phyloP scores from a whole-genome alignment of 2,329 filamentous ascomycete genomes.

The Trichoderma atrobrunneum region DNA sequence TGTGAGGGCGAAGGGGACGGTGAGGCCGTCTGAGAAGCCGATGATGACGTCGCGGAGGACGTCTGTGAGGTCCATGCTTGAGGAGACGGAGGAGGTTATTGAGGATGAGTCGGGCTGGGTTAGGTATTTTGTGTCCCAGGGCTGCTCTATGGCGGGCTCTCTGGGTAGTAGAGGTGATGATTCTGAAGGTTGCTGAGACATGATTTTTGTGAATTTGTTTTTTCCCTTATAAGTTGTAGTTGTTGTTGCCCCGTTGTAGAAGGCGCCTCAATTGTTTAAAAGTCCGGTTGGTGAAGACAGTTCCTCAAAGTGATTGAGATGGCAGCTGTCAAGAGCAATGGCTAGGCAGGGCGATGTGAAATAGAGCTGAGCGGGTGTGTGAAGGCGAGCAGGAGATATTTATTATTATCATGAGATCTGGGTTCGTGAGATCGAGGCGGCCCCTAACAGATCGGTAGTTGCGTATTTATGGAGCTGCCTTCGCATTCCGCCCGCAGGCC shows the following conservation, averaged over 20 bases:
- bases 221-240: neutral
- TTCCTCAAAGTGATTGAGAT: neutral
- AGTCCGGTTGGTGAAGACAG: neutral
- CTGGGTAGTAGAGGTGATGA: constrained; percentile 33
- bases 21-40: constrained; percentile 74
- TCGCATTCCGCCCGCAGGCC: neutral
- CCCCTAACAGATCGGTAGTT: neutral
- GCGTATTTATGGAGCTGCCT: neutral
- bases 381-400: constrained; percentile 11
- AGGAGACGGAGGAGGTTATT: constrained; percentile 22
- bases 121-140: constrained; percentile 27
- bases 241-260: neutral
- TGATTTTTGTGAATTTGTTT: constrained; percentile 22
- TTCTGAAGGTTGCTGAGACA: constrained; percentile 29
- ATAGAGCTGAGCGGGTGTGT: neutral
- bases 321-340: neutral
- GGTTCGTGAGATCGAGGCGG: neutral
- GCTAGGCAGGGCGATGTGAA: neutral
- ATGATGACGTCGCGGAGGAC: constrained; percentile 66
- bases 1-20: constrained; percentile 75
- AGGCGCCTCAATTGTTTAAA: neutral
- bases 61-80: constrained; percentile 38
- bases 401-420: constrained; percentile 7
- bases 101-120: constrained; percentile 24
- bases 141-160: constrained; percentile 32